Conservation (phyloP, 2,329 filamentous ascomycete genomes). For the Colletotrichum sp. region DNA sequence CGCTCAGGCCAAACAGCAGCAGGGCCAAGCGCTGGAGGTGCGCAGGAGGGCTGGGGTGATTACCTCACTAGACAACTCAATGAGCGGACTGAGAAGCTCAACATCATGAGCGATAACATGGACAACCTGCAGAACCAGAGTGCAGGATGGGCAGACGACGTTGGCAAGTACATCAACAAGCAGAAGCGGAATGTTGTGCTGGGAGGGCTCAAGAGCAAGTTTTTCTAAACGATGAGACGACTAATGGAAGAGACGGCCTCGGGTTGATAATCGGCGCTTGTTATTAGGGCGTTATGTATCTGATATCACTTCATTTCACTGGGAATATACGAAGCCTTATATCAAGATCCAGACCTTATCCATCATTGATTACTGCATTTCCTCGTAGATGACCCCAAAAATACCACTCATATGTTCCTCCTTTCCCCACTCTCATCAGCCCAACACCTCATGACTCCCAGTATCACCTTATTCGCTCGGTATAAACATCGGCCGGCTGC, state of each 20-base stretch:
- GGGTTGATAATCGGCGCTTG: background rate
- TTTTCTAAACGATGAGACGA: conserved; percentile 33
- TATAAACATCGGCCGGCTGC: background rate
- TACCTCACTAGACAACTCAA: conserved; percentile 89
- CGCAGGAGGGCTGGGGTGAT: conserved; percentile 71
- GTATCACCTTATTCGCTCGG: background rate
- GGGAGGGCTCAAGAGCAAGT: conserved; percentile 70
- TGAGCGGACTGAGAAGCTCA: conserved; percentile 87
- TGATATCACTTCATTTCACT: background rate
- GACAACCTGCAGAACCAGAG: conserved; percentile 82
- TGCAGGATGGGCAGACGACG: conserved; percentile 84
- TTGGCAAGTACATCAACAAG: conserved; percentile 82
- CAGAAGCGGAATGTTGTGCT: conserved; percentile 88
- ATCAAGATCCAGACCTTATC: background rate
- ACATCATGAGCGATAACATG: conserved; percentile 83
- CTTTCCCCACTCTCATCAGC: background rate
- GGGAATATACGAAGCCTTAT: background rate
- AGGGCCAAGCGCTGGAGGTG: conserved; percentile 24
- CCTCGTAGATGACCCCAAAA: background rate
- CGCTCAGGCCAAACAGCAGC: conserved; percentile 36
- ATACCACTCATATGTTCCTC: fast-evolving
- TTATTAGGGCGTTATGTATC: background rate
- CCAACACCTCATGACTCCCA: background rate
- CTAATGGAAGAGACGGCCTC: conserved; percentile 7
- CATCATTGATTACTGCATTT: background rate